phyloP scores from a whole-genome alignment of 176 grass and related monocot species.

The Musa itinerans region DNA sequence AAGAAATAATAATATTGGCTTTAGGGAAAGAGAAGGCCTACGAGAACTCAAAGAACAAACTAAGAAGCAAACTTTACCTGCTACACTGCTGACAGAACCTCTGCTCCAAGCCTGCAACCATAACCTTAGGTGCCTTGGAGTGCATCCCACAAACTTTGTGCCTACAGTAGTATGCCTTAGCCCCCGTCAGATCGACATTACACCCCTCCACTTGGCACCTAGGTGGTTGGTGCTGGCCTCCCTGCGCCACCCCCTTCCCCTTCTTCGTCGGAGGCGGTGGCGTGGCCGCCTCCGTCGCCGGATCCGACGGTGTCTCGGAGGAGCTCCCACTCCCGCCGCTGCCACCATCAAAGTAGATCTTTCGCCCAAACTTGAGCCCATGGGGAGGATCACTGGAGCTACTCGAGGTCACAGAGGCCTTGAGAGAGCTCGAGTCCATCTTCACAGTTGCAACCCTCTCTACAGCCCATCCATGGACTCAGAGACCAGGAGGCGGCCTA shows the following conservation, averaged over 20 bases:
- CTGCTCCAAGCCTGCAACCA: constrained; percentile 58
- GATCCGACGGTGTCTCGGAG: background rate
- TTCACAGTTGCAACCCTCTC: constrained; percentile 19
- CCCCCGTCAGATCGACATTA: constrained; percentile 58
- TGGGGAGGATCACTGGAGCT: constrained; percentile 37
- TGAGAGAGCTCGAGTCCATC: background rate
- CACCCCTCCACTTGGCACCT: constrained; percentile 71
- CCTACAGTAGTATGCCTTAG: constrained; percentile 65
- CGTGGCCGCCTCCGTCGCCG: constrained; percentile 2
- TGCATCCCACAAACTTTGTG: constrained; percentile 67
- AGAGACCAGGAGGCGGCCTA: background rate
- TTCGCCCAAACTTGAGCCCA: constrained; percentile 86
- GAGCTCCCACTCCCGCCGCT: constrained; percentile 7
- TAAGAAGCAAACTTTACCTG: constrained; percentile 27
- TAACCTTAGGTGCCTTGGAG: constrained; percentile 51
- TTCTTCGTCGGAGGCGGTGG: constrained; percentile 11
- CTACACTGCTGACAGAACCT: constrained; percentile 82
- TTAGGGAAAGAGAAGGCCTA: background rate
- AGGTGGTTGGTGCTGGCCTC: constrained; percentile 10
- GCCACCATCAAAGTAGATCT: constrained; percentile 79
- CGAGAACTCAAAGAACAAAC: background rate
- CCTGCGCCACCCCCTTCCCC: constrained; percentile 6
- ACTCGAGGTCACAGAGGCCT: background rate
- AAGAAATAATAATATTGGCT: too few relatives aligned
- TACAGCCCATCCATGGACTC: constrained; percentile 17